Evolutionary conservation across 108 stramenopile species (phyloP).

Genomic region (Cyclotella baltica): DNA sequence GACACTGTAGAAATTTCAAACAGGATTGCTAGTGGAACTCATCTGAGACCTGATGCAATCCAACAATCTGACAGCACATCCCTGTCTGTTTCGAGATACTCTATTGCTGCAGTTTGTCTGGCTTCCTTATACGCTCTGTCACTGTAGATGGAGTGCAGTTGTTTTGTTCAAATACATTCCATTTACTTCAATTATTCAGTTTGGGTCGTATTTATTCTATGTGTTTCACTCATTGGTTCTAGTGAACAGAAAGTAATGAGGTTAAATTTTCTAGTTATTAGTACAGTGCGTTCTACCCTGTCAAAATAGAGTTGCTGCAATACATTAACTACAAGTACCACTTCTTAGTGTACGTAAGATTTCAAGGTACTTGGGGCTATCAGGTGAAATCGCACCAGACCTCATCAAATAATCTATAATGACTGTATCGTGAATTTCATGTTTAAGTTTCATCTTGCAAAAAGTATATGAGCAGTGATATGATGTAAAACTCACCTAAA

Average conservation of each 20-base stretch:
- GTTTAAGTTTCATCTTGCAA: too few species aligned
- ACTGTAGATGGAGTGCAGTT: neutral
- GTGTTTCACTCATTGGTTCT: neutral
- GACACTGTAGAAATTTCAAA: neutral
- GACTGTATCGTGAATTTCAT: slow-evolving; percentile 41
- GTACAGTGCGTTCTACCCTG: too few species aligned
- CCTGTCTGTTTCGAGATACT: neutral
- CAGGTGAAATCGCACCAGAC: slow-evolving; percentile 64
- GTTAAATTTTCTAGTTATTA: neutral
- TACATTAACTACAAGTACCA: slow-evolving; percentile 60
- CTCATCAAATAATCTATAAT: slow-evolving; percentile 87
- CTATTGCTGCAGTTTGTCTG: slow-evolving; percentile 3
- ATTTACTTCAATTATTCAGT: neutral
- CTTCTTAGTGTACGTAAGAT: slow-evolving; percentile 72
- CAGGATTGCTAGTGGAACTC: slow-evolving; percentile 10
- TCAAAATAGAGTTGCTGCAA: neutral
- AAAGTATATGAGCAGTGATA: too few species aligned
- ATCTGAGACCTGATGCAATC: slow-evolving; percentile 13
- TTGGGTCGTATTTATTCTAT: neutral
- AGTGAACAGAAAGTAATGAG: neutral
- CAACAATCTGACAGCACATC: neutral
- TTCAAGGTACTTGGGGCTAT: slow-evolving; percentile 80
- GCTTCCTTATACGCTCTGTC: neutral
- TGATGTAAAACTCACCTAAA: slow-evolving; percentile 44
- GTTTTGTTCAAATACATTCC: neutral